Evolutionary conservation across 1,284 basidiomycete genomes (phyloP), one percentile per base, ranked within the genome.

Genomic region (Sanghuangporus baumii): DNA sequence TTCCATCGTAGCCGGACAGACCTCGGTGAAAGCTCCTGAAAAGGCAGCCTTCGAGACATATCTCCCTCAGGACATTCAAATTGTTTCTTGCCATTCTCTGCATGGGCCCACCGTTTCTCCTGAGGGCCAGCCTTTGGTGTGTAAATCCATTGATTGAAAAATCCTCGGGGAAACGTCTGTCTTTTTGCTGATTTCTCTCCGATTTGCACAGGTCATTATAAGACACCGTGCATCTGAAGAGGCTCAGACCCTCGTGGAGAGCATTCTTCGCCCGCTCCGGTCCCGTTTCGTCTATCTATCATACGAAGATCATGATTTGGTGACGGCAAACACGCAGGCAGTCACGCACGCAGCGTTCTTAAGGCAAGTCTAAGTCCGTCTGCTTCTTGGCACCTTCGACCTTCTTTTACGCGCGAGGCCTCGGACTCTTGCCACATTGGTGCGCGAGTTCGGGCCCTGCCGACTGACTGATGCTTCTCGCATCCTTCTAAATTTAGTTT

Each of bases 281-380:
- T 93, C 89, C 46, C 88, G 95, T 63, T 94, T 88, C 70, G 96
- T 99, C 61, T 89, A 98, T 72, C 80, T 99, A 59, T 90, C 87
- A 36, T 99, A 98, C 76, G 93, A 97, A 68, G 94, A 98, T 67
- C 96, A 99, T 73, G 96, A 99, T 70, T 81, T 86, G 55, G 93
- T 99, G 56, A 99, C 96, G 0, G 96, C 96, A 23, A 99, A 98
- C 70, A 98, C 97, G 0, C 96, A 99, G 76, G 96, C 96, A 0
- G 95, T 97, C 20, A 98, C 95, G 0, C 97, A 99, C 70, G 96
- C 96, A 12, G 96, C 96, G 0, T 99, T 99, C 79, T 80, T 99
- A 41, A 94, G 90, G 94, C 94, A 72, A 46, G 62, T 60, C 37
- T 59, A 59, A 43, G 26, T 59, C 51, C 57, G 62, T 63, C 26